These are phyloP conservation scores for Xylaria palmicola DNA, from an alignment of 495 filamentous ascomycete species.

Conservation along the genomic window DNA sequence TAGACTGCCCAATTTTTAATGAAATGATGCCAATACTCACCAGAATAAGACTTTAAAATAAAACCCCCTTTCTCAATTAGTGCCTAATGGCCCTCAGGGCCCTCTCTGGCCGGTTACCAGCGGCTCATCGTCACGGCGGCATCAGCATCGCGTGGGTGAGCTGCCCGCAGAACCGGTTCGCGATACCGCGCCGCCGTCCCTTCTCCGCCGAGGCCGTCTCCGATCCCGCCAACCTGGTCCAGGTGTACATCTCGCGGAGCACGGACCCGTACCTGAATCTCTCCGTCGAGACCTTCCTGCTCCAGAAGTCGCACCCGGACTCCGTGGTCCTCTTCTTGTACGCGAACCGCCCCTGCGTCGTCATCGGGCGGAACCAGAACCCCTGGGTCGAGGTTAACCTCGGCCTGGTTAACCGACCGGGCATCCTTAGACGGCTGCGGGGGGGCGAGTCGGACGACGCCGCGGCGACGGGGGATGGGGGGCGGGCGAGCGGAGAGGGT, in stretches of 20 bases:
- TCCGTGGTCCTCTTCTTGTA: conserved; percentile 85
- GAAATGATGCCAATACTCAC: not conserved
- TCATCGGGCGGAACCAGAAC: conserved; percentile 96
- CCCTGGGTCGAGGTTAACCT: conserved; percentile 92
- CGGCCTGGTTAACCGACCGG: conserved; percentile 41
- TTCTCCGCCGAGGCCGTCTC: conserved; percentile 24
- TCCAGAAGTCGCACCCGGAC: conserved; percentile 65
- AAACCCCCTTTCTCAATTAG: not conserved
- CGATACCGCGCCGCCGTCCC: conserved; percentile 15
- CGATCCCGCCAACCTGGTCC: conserved; percentile 30
- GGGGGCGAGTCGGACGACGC: not conserved
- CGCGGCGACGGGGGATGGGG: no score
- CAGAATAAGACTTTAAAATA: not conserved
- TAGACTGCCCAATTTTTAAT: not conserved
- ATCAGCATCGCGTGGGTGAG: not conserved
- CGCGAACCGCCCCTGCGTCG: conserved; percentile 76
- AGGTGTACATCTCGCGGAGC: conserved; percentile 75
- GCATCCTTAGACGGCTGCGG: conserved; percentile 14
- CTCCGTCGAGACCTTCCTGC: conserved; percentile 89
- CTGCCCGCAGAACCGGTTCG: not conserved
- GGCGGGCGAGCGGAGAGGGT: not conserved
- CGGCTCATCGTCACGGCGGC: conserved; percentile 7
- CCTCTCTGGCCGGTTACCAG: conserved; percentile 6
- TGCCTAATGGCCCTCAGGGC: conserved; percentile 9
- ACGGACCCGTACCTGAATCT: conserved; percentile 86